Evolutionary conservation across 2,329 filamentous ascomycete genomes (phyloP), one percentile per base, ranked within the genome.

Genomic region (Fusarium palustre): DNA sequence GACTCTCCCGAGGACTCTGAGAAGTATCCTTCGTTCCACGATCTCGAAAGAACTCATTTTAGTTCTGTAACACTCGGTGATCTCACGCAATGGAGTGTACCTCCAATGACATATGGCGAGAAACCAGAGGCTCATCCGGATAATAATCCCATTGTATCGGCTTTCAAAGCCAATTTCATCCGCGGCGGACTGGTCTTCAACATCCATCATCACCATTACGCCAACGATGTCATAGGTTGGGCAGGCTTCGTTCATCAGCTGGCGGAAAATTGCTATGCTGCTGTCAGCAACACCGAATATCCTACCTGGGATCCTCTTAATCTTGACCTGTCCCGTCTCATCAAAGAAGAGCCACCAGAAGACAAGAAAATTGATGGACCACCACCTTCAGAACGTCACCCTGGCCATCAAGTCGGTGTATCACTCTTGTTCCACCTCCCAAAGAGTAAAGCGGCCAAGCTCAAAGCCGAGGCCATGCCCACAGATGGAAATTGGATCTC

Each of bases 211-310:
- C 82, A 84, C 45, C 82, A 84, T 58, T 84, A 80, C 48, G 66
- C 77, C 42, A 81, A 80, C 59, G 81, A 84, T 63, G 71, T 81
- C 0, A 81, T 81, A 77, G 81, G 79, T 5, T 83, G 81, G 80
- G 75, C 76, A 0, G 74, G 75, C 7, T 76, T 80, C 22, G 68
- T 74, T 0, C 76, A 78, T 20, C 80, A 83, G 71, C 76, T 83
- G 5, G 81, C 81, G 9, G 81, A 83, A 42, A 82, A 83, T 59
- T 84, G 81, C 67, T 66, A 71, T 39, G 77, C 81, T 5, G 68
- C 78, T 16, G 25, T 72, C 18, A 74, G 79, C 31, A 38, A 69
- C 0, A 75, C 76, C 0, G n/a, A 41, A 0, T 76, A 76, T 13
- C 80, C 81, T 0, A 8, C 63, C 2, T 83, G 79, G 79, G 75